Conservation (phyloP, 768 basidiomycete species). For the Pulveroboletus sp. region DNA sequence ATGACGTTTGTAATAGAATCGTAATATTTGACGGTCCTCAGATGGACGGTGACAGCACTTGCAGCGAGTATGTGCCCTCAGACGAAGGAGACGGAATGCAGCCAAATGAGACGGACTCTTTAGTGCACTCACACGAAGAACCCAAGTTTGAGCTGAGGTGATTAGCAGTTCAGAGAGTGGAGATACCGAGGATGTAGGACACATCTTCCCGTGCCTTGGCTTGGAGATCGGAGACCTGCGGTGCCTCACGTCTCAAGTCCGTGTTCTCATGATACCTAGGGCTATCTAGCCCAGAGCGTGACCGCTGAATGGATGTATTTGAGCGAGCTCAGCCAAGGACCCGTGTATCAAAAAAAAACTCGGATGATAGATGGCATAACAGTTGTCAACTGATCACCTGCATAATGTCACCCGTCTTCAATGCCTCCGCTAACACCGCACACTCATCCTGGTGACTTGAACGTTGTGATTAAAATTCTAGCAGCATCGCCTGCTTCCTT, state of each 20-base stretch:
- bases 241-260: neutral
- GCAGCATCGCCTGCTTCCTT: neutral
- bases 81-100: too few species aligned
- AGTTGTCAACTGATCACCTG: neutral
- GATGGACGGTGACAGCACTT: neutral
- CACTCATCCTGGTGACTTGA: neutral
- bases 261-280: too few species aligned
- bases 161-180: neutral
- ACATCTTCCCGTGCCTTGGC: neutral
- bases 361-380: too few species aligned
- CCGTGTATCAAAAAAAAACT: neutral
- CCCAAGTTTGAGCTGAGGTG: neutral
- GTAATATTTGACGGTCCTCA: too few species aligned
- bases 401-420: neutral
- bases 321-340: neutral
- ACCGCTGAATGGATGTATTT: neutral
- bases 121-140: neutral
- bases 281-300: neutral
- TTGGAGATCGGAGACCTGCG: neutral
- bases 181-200: neutral
- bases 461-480: neutral
- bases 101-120: too few species aligned
- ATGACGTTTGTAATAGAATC: slow-evolving; percentile 34
- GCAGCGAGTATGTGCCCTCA: neutral
- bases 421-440: neutral